A percentile compares a stretch with the other conserved stretches of the same genome.
phyloP scores from a whole-genome alignment of 2,329 filamentous ascomycete genomes.

The Alternaria infectoria region DNA sequence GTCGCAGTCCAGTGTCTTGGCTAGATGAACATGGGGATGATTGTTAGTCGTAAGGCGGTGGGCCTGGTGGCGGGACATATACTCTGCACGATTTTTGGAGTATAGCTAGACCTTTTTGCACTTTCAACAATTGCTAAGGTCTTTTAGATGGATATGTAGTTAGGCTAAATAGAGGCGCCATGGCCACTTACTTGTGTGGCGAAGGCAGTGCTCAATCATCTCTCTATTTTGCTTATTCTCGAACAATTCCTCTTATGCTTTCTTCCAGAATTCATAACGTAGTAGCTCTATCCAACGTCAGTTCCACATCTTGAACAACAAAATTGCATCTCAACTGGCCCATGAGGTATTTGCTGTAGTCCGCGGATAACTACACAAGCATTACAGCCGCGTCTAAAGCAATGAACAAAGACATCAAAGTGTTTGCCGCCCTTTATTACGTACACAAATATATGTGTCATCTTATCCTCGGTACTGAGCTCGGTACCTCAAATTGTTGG shows the following conservation, averaged over 20 bases:
- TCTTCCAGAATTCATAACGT: background rate
- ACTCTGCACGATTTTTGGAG: background rate
- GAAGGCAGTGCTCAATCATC: background rate
- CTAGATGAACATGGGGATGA: background rate
- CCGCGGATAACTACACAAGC: background rate
- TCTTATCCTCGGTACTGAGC: background rate
- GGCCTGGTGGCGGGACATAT: background rate
- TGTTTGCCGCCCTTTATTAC: background rate
- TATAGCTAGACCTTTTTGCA: background rate
- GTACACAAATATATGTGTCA: background rate
- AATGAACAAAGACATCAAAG: background rate
- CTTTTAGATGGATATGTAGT: background rate
- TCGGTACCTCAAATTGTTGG: background rate
- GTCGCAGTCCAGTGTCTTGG: background rate
- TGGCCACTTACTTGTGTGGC: background rate
- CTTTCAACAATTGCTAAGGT: background rate
- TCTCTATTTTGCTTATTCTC: background rate
- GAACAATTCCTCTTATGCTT: background rate
- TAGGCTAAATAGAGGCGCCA: background rate
- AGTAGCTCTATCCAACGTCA: background rate
- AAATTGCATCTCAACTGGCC: background rate
- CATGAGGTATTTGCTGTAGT: background rate
- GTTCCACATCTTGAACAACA: background rate
- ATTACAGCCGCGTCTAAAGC: background rate
- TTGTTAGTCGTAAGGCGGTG: background rate